Conservation (phyloP, 441 rosid genomes). For the Capsella rubella region DNA sequence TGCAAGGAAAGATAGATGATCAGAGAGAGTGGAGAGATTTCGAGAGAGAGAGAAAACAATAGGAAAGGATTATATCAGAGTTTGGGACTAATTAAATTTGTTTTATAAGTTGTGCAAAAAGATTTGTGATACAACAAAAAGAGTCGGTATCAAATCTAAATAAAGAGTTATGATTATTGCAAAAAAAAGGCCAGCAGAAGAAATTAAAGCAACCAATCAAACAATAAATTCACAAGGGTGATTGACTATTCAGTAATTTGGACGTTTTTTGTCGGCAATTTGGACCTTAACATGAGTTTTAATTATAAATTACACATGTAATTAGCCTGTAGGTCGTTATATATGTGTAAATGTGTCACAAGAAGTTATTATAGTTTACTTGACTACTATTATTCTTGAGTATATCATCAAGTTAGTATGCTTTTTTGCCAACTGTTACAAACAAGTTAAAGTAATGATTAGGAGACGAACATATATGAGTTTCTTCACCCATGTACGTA, state of each 20-base stretch:
- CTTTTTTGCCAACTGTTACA: conserved; percentile 14
- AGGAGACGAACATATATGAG: not conserved
- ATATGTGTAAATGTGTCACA: not conserved
- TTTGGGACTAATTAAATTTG: conserved; percentile 15
- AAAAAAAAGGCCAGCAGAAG: conserved; percentile 15
- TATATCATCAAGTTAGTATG: not conserved
- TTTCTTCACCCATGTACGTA: conserved; percentile 12
- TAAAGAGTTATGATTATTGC: conserved; percentile 35
- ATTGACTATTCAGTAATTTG: conserved; percentile 26
- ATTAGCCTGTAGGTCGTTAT: not conserved
- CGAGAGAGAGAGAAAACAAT: not conserved
- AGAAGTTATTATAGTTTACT: no score
- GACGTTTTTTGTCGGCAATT: conserved; percentile 44
- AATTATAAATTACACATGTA: not conserved
- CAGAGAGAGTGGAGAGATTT: conserved; percentile 4
- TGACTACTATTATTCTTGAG: not conserved
- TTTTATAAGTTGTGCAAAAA: conserved; percentile 18
- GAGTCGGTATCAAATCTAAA: conserved; percentile 41
- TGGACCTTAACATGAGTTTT: conserved; percentile 15
- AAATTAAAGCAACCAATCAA: conserved; percentile 8
- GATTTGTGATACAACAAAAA: conserved; percentile 9
- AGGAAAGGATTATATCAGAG: conserved; percentile 9
- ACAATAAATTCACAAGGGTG: conserved; percentile 16
- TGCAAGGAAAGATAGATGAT: conserved; percentile 18
- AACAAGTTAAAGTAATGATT: conserved; percentile 11